These are phyloP conservation scores for Carex littledalei DNA, from an alignment of 176 grass and related monocot genomes.

Conservation along the genomic window DNA sequence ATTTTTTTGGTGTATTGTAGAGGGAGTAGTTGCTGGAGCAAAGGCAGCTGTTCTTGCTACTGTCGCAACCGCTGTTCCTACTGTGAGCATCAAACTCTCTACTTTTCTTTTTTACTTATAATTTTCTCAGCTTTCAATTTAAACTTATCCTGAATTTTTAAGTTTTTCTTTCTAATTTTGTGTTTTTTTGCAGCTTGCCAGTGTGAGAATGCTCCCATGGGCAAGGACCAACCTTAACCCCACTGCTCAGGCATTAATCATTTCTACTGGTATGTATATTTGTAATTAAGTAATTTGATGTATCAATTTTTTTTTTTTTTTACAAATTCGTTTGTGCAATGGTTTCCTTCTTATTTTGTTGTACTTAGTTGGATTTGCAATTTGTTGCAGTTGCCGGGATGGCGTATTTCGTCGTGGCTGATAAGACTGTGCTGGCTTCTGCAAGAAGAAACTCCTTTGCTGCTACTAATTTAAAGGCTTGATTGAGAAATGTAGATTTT, in stretches of 20 bases:
- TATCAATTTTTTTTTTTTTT: too few species aligned
- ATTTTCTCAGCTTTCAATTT: not conserved
- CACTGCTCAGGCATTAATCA: constrained; percentile 62
- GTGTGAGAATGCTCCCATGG: constrained; percentile 73
- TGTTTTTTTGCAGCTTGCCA: constrained; percentile 40
- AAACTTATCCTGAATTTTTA: not conserved
- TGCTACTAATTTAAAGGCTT: not conserved
- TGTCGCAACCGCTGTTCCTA: constrained; percentile 54
- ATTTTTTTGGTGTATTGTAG: constrained; percentile 1
- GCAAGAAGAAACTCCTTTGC: constrained; percentile 52
- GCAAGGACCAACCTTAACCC: constrained; percentile 58
- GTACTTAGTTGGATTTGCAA: not conserved
- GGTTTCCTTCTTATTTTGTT: not conserved
- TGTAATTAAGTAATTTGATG: too few species aligned
- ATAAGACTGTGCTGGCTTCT: constrained; percentile 57
- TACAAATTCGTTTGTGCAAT: not conserved
- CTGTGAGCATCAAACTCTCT: constrained; percentile 14
- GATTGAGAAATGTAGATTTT: not conserved
- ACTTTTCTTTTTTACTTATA: not conserved
- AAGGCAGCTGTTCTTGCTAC: constrained; percentile 60
- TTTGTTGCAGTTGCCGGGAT: constrained; percentile 38
- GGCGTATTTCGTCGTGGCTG: constrained; percentile 60
- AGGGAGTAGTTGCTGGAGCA: constrained; percentile 47
- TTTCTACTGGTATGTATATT: constrained; percentile 34
- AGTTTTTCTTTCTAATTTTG: not conserved